Evolutionary conservation across 2,329 filamentous ascomycete species (phyloP).

Genomic region (Pseudogymnoascus sp.): DNA sequence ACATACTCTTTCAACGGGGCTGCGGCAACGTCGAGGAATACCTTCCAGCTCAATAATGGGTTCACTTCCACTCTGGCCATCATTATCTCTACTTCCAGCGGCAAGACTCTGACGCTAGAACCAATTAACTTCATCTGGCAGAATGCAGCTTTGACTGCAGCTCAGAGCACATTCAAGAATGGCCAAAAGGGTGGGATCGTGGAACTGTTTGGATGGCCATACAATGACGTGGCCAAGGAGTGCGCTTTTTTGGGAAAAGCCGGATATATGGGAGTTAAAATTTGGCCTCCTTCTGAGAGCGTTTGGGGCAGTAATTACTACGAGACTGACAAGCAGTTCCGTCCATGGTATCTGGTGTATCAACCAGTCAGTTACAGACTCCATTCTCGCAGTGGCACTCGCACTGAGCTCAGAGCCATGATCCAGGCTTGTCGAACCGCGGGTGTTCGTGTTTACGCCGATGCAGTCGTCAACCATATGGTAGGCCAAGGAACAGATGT

Average conservation of each 20-base stretch:
- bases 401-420: slow-evolving; percentile 18
- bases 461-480: slow-evolving; percentile 27
- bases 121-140: no score
- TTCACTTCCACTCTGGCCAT: no score
- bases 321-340: slow-evolving; percentile 24
- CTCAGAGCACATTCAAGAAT: no score
- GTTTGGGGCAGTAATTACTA: slow-evolving; percentile 26
- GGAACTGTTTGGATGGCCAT: no score
- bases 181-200: no score
- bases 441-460: slow-evolving; percentile 26
- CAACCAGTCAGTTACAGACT: slow-evolving; percentile 26
- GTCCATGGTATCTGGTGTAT: slow-evolving; percentile 25
- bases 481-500: slow-evolving; percentile 23
- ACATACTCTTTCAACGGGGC: no score
- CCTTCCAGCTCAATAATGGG: no score
- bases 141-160: no score
- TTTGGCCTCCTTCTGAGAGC: slow-evolving; percentile 25
- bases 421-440: slow-evolving; percentile 21
- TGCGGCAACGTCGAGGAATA: no score
- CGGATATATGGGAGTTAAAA: slow-evolving; percentile 27
- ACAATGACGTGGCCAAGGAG: slow-evolving; percentile 23
- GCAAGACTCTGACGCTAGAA: no score
- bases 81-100: no score
- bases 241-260: slow-evolving; percentile 25
- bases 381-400: slow-evolving; percentile 23